phyloP scores from a whole-genome alignment of 1,284 basidiomycete species.

The Moniliophthora roreri region DNA sequence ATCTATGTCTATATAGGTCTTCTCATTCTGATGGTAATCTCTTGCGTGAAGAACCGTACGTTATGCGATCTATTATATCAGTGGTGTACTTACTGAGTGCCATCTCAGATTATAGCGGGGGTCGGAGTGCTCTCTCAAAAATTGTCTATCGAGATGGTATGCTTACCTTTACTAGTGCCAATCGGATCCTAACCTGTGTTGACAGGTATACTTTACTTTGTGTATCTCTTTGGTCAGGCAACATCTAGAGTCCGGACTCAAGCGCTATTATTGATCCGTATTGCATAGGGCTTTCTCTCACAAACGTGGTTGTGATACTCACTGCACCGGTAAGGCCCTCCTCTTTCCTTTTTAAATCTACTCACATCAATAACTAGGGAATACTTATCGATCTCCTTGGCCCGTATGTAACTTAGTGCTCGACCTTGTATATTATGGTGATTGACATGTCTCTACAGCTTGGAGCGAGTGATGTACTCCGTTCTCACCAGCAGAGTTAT shows the following conservation, averaged over 20 bases:
- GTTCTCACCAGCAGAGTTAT: background rate
- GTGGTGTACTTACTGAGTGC: background rate
- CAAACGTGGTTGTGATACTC: background rate
- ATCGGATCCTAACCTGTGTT: background rate
- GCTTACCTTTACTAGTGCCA: background rate
- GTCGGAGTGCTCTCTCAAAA: background rate
- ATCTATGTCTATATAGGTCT: background rate
- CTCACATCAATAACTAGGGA: background rate
- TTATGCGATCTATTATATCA: background rate
- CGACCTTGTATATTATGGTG: background rate
- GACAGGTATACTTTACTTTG: background rate
- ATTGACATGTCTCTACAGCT: background rate
- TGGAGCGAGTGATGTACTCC: background rate
- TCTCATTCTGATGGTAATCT: background rate
- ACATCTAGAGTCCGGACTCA: background rate
- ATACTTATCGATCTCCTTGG: background rate
- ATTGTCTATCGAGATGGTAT: background rate
- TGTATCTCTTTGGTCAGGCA: background rate
- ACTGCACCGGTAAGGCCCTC: background rate
- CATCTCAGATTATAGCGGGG: background rate
- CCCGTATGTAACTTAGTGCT: background rate
- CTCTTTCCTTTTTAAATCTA: background rate
- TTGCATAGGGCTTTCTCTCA: background rate
- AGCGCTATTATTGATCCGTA: background rate
- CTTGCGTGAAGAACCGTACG: background rate